These are phyloP conservation scores for Rhinocladiella mackenziei DNA, from an alignment of 2,329 filamentous ascomycete genomes.

Conservation along the genomic window DNA sequence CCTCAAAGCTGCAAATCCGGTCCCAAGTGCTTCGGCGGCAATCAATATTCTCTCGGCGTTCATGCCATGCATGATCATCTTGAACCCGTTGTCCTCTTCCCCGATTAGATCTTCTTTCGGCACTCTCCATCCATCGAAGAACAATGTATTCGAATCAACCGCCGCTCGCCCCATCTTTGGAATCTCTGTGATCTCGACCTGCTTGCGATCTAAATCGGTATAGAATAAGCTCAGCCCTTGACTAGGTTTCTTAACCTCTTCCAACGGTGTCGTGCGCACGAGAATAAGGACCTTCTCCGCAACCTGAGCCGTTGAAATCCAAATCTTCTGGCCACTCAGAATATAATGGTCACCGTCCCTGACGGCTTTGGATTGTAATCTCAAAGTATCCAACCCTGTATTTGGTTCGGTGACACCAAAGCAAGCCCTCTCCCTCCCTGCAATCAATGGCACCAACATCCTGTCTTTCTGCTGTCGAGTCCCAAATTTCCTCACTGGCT, in stretches of 20 bases:
- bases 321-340: conserved; percentile 43
- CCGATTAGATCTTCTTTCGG: conserved; percentile 41
- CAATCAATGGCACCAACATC: conserved; percentile 41
- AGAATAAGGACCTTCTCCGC: conserved; percentile 45
- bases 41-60: conserved; percentile 39
- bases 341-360: conserved; percentile 33
- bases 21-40: conserved; percentile 41
- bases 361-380: conserved; percentile 38
- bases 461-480: conserved; percentile 42
- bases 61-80: conserved; percentile 42
- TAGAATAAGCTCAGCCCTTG: conserved; percentile 47
- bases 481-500: conserved; percentile 45
- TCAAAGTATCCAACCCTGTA: conserved; percentile 43
- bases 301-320: conserved; percentile 45
- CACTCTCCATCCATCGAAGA: conserved; percentile 45
- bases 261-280: conserved; percentile 40
- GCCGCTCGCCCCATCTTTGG: conserved; percentile 46
- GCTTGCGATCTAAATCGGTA: conserved; percentile 39
- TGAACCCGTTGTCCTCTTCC: conserved; percentile 44
- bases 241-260: conserved; percentile 41
- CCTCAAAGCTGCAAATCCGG: conserved; percentile 44
- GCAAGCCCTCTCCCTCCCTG: conserved; percentile 41
- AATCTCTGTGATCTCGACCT: conserved; percentile 43
- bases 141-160: conserved; percentile 44
- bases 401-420: conserved; percentile 45